A percentile compares a stretch with the other conserved stretches of the same genome.
These are phyloP conservation scores for Conticribra guillardii DNA, from an alignment of 108 stramenopile genomes.

Conservation along the genomic window DNA sequence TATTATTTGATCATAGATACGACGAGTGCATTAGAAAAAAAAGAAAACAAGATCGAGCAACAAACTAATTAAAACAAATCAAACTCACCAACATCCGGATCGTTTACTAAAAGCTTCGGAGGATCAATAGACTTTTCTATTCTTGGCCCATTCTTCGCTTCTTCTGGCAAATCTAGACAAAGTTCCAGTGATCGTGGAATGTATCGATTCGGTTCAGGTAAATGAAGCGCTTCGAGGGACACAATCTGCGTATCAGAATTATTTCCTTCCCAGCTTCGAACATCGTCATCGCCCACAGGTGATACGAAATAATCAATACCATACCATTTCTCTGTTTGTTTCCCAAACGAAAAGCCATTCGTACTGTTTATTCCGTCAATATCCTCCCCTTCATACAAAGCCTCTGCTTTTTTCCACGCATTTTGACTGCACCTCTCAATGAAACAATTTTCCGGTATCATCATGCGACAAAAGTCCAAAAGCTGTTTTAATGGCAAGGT, in stretches of 20 bases:
- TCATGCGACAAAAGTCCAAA: constrained; percentile 41
- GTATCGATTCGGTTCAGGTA: constrained; percentile 74
- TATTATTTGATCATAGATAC: background rate
- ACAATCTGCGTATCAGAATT: constrained; percentile 1
- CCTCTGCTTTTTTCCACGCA: constrained; percentile 68
- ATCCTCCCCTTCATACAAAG: constrained; percentile 13
- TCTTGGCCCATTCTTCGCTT: constrained; percentile 62
- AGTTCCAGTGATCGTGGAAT: constrained; percentile 79
- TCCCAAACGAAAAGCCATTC: constrained; percentile 39
- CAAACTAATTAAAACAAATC: background rate
- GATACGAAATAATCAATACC: constrained; percentile 73
- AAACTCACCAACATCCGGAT: constrained; percentile 22
- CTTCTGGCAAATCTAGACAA: constrained; percentile 72
- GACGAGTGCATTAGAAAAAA: background rate
- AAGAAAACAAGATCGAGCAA: background rate
- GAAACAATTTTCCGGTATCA: constrained; percentile 72
- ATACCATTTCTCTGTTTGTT: constrained; percentile 79
- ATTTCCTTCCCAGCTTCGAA: constrained; percentile 45
- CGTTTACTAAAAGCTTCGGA: constrained; percentile 65
- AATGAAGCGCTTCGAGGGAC: constrained; percentile 28
- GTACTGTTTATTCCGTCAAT: background rate
- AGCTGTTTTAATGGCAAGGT: constrained; percentile 63
- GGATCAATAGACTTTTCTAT: constrained; percentile 80
- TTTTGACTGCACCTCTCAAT: constrained; percentile 81
- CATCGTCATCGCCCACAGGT: constrained; percentile 38